Percentiles rank a stretch among this genome's conserved stretches.
phyloP scores from a whole-genome alignment of 2,329 filamentous ascomycete genomes.

The Fusarium sambucinum region DNA sequence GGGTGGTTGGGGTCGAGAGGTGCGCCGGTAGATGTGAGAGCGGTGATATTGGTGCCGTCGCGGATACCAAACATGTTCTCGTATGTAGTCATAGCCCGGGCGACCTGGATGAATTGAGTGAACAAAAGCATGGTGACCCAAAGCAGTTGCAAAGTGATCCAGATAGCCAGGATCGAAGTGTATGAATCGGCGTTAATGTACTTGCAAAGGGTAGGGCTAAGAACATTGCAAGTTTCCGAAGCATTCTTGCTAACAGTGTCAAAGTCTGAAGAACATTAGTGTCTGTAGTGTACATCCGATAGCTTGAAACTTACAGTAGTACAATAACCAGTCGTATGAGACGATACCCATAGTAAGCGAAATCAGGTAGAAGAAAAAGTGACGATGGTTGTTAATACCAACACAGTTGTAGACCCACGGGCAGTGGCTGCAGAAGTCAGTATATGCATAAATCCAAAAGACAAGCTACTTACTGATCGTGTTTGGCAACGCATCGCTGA shows the following conservation, averaged over 20 bases:
- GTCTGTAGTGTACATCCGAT: not conserved
- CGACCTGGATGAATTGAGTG: slow-evolving; percentile 93
- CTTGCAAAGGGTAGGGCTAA: slow-evolving; percentile 80
- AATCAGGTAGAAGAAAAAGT: slow-evolving; percentile 92
- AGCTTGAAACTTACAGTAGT: slow-evolving; percentile 71
- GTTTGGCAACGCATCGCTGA: slow-evolving; percentile 91
- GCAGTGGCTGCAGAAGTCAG: slow-evolving; percentile 76
- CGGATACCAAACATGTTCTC: slow-evolving; percentile 92
- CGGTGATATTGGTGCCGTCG: slow-evolving; percentile 71
- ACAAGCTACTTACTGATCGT: slow-evolving; percentile 81
- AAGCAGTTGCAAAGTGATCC: slow-evolving; percentile 85
- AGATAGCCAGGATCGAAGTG: slow-evolving; percentile 81
- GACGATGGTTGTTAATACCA: slow-evolving; percentile 93
- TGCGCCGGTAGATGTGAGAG: slow-evolving; percentile 82
- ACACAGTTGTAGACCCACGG: slow-evolving; percentile 99
- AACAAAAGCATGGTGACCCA: slow-evolving; percentile 98
- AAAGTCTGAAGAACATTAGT: slow-evolving; percentile 67
- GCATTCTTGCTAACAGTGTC: slow-evolving; percentile 66
- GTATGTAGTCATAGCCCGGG: slow-evolving; percentile 92
- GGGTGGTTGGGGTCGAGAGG: slow-evolving; percentile 76
- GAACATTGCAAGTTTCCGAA: slow-evolving; percentile 75
- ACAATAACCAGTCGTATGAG: slow-evolving; percentile 76
- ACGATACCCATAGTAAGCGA: slow-evolving; percentile 81
- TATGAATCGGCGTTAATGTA: slow-evolving; percentile 85
- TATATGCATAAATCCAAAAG: not conserved